phyloP scores from a whole-genome alignment of 208 protist genomes.

The Trypanosoma scelopori region DNA sequence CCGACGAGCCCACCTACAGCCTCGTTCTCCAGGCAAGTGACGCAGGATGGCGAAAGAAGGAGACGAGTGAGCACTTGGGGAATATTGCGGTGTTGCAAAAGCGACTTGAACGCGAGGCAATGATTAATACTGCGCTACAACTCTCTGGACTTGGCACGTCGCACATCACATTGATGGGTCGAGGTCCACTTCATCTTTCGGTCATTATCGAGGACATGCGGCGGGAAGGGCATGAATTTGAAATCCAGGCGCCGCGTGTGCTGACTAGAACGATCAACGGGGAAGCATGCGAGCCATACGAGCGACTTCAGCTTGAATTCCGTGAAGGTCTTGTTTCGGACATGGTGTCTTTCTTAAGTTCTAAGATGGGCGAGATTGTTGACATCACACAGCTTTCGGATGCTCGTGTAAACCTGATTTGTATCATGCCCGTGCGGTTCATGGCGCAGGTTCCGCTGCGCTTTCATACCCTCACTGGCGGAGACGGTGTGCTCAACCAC shows the following conservation, averaged over 20 bases:
- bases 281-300: conserved; percentile 85
- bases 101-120: conserved; percentile 88
- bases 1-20: conserved; percentile 95
- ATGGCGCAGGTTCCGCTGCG: conserved; percentile 82
- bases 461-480: conserved; percentile 86
- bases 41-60: conserved; percentile 90
- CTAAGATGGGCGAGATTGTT: conserved; percentile 87
- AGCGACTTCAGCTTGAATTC: conserved; percentile 83
- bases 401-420: conserved; percentile 77
- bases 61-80: conserved; percentile 78
- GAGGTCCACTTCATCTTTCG: conserved; percentile 97
- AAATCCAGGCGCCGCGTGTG: conserved; percentile 93
- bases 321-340: conserved; percentile 64
- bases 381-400: conserved; percentile 81
- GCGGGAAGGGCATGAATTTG: conserved; percentile 96
- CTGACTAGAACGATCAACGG: conserved; percentile 82
- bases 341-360: conserved; percentile 85
- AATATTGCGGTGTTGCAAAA: conserved; percentile 60
- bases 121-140: conserved; percentile 94
- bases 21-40: conserved; percentile 91
- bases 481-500: conserved; percentile 88
- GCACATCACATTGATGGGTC: conserved; percentile 88
- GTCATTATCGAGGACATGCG: conserved; percentile 98
- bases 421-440: conserved; percentile 86
- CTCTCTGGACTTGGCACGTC: conserved; percentile 45